Base-by-base conservation (phyloP, 2,329 filamentous ascomycete species). In the Hymenoscyphus albidus region DNA sequence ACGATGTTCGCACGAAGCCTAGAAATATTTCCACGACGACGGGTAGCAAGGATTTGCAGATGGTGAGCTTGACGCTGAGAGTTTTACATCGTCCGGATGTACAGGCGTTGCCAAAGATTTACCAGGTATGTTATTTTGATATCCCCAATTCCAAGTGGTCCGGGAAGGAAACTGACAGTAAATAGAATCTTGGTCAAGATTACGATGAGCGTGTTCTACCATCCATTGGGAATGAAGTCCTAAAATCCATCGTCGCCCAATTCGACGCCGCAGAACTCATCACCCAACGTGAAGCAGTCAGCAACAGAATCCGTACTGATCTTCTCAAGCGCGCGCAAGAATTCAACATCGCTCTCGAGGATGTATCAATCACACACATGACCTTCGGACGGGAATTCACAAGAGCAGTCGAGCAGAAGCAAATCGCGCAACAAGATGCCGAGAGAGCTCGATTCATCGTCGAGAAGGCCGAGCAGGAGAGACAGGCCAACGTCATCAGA, bases 281-380 rank as follows among this genome's bases (percentile, higher is more conserved):
- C 83, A 99, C 95, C 65, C 95, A 99, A 82, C 91, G 95, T 78
- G 96, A 99, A 82, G 92, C 94, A 70, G 95, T 99, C 74, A 94
- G 90, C 70, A 90, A 97, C 80, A 91, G 93, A 74, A 99, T 99
- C 83, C 93, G 92, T 67, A 85, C 85, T 72, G 95, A 99, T 78
- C 88, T 99, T 59, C 89, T 95, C 76, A 93, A 90, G 82, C 93
- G 95, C 74, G 95, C 95, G 58, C 82, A 89, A 75, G 95, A 99
- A 80, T 99, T 99, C 88, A 97, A 99, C 84, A 99, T 99, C 76
- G 92, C 93, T 35, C 91, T 99, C 62, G 95, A 99, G 81, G 95
- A 99, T 76, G 95, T 99, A 66, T 96, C 92, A 76, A 99, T 99
- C 80, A 99, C 95, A 67, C 95, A 99, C 85, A 99, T 99, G 95